Percentiles rank a stretch among this genome's conserved stretches.
Conservation (phyloP, 2,329 filamentous ascomycete species). For the Pseudogymnoascus sp. region DNA sequence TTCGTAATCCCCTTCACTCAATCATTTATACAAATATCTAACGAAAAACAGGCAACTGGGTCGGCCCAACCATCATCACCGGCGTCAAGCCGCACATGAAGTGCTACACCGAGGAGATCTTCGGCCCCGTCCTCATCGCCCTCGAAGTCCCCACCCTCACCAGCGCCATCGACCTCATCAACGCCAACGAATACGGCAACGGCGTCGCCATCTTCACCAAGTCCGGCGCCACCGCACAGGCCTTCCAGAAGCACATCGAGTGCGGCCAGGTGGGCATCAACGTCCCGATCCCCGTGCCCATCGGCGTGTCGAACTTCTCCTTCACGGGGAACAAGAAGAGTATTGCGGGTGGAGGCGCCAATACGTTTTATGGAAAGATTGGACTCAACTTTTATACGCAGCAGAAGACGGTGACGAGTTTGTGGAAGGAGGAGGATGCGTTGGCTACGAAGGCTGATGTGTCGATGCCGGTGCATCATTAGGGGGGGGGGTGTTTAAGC, state of each 20-base stretch:
- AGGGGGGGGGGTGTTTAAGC: conserved; percentile 14
- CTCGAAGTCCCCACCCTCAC: conserved; percentile 72
- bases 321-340: conserved; percentile 82
- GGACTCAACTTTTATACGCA: conserved; percentile 95
- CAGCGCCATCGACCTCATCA: conserved; percentile 75
- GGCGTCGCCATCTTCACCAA: conserved; percentile 79
- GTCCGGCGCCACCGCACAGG: conserved; percentile 68
- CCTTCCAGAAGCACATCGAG: conserved; percentile 75
- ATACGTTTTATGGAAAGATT: conserved; percentile 90
- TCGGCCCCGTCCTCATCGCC: conserved; percentile 77
- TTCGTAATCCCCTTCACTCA: background rate
- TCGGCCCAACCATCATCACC: conserved; percentile 76
- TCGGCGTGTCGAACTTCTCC: conserved; percentile 58
- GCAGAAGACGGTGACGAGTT: conserved; percentile 90
- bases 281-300: conserved; percentile 65
- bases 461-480: conserved; percentile 69
- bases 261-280: conserved; percentile 84
- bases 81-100: conserved; percentile 75
- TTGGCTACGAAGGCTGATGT: conserved; percentile 79
- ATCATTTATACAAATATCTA: background rate
- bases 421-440: conserved; percentile 84
- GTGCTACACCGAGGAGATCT: conserved; percentile 82
- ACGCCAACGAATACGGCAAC: conserved; percentile 81
- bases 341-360: conserved; percentile 84
- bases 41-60: conserved; percentile 55